Conservation (phyloP, 352 stramenopile species). For the Pythium aphanidermatum region DNA sequence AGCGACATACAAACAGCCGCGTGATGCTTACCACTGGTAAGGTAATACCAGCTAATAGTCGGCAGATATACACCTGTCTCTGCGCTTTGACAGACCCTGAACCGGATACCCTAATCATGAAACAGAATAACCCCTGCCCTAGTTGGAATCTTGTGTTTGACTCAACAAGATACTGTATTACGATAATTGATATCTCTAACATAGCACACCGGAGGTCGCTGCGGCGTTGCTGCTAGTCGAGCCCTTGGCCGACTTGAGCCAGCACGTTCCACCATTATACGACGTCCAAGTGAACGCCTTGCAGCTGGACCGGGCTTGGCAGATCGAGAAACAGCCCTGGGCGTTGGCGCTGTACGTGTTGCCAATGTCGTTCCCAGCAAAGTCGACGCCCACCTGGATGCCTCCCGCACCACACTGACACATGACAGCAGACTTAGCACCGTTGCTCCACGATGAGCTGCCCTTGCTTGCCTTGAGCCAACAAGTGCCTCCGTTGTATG, state of each 20-base stretch:
- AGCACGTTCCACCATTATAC: conserved; percentile 20
- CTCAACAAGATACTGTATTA: too few relatives aligned
- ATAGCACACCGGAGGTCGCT: conserved; percentile 1
- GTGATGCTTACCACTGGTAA: too few relatives aligned
- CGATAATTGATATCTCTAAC: too few relatives aligned
- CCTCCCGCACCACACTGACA: neutral
- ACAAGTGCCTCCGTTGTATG: conserved; percentile 19
- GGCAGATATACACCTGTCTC: too few relatives aligned
- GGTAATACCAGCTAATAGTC: too few relatives aligned
- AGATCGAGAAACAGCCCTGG: neutral
- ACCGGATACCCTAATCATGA: too few relatives aligned
- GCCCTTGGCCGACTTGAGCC: conserved; percentile 1
- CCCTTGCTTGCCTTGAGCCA: conserved; percentile 11
- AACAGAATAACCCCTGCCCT: too few relatives aligned
- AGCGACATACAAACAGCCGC: too few relatives aligned
- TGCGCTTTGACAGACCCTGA: too few relatives aligned
- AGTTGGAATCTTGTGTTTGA: too few relatives aligned
- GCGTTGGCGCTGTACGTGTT: neutral
- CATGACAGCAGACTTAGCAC: neutral
- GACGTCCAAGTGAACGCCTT: conserved; percentile 11
- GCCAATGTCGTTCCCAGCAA: conserved; percentile 1
- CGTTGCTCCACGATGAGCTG: neutral
- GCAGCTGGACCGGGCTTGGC: neutral
- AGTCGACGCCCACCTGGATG: neutral
- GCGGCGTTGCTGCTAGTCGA: neutral